Evolutionary conservation across 2,329 filamentous ascomycete genomes (phyloP).

Genomic region (Colletotrichum godetiae): DNA sequence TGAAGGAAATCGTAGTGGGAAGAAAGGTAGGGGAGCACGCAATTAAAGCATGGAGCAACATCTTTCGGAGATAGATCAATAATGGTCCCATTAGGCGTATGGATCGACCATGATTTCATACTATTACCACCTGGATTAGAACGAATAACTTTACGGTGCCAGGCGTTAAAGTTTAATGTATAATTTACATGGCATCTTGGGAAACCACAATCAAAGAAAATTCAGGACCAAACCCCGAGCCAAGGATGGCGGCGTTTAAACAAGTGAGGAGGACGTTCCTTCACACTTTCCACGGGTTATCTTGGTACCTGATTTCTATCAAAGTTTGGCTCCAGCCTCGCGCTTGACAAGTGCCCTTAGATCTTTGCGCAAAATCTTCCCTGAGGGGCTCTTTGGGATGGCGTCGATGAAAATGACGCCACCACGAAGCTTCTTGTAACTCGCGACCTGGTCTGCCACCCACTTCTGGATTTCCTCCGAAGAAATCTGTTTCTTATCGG

Average conservation of each 20-base stretch:
- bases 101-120: not conserved
- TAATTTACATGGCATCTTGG: not conserved
- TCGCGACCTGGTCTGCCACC: conserved; percentile 48
- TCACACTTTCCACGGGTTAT: no score
- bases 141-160: not conserved
- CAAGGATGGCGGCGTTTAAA: not conserved
- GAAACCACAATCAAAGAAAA: not conserved
- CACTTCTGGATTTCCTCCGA: conserved; percentile 43
- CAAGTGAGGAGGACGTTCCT: not conserved
- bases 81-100: no score
- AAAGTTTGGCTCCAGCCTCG: conserved; percentile 37
- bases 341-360: conserved; percentile 47
- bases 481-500: conserved; percentile 43
- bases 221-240: not conserved
- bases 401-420: conserved; percentile 76
- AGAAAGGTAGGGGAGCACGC: no score
- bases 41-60: no score
- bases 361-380: conserved; percentile 59
- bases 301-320: not conserved
- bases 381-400: conserved; percentile 77
- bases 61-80: not conserved
- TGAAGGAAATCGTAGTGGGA: no score
- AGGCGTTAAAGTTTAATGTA: not conserved
- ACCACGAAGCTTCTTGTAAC: conserved; percentile 76
- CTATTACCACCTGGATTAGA: not conserved